A percentile compares a stretch with the other conserved stretches of the same genome.
These are phyloP conservation scores for Tetracentron sinense DNA, from an alignment of 164 flowering plant species.

Conservation along the genomic window DNA sequence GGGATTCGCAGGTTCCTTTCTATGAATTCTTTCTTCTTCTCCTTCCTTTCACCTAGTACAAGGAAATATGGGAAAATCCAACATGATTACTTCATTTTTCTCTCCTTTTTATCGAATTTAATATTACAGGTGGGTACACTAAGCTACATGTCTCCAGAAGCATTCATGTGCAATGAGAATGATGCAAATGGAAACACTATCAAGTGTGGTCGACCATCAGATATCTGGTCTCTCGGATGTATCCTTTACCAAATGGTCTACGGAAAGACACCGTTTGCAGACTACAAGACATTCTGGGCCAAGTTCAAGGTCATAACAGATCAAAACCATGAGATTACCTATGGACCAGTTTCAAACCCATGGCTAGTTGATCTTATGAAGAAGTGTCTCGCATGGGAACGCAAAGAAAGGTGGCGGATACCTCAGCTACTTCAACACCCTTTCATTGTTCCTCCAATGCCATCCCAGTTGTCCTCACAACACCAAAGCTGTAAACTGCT, in stretches of 20 bases:
- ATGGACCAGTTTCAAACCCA: conserved; percentile 68
- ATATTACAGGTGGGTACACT: conserved; percentile 84
- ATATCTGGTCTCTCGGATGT: conserved; percentile 99
- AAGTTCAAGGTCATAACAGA: conserved; percentile 95
- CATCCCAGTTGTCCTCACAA: conserved; percentile 31
- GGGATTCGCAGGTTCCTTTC: conserved; percentile 84
- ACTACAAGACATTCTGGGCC: conserved; percentile 95
- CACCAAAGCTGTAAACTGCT: conserved; percentile 39
- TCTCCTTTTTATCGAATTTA: background rate
- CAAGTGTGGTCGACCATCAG: conserved; percentile 96
- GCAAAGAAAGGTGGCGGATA: conserved; percentile 84
- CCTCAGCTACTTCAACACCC: conserved; percentile 89
- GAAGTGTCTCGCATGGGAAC: conserved; percentile 94
- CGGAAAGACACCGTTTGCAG: conserved; percentile 91
- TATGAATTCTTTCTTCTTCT: background rate
- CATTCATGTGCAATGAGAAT: conserved; percentile 94
- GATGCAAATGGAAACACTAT: conserved; percentile 84
- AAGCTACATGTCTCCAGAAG: conserved; percentile 99
- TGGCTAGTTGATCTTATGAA: conserved; percentile 93
- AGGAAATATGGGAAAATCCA: background rate
- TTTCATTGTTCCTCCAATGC: conserved; percentile 77
- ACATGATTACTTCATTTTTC: background rate
- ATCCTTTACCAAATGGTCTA: conserved; percentile 98
- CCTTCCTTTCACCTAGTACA: background rate
- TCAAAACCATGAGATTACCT: conserved; percentile 69